Base-by-base conservation (phyloP, 78 protist genomes). In the Tieghemostelium lacteum region DNA sequence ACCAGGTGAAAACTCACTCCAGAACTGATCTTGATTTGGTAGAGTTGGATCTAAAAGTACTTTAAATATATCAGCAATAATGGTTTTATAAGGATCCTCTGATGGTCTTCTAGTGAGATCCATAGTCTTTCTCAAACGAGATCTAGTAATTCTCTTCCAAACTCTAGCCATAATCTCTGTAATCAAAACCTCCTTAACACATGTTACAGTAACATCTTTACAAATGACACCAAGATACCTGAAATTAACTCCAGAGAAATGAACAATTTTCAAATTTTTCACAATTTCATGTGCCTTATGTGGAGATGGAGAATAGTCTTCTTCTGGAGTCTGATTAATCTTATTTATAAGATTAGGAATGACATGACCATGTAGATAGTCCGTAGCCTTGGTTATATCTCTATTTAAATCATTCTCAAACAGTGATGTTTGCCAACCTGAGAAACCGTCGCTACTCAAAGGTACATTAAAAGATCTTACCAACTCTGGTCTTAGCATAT, bases 151-250 rank as follows among this genome's bases (percentile, higher is more conserved):
- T 22, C 49, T 52, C 52, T 86, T 86, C 85, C 85, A 75, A 19
- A 69, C 78, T 37, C 92, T 40, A 26, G 83, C 83, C 10, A 63
- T 20, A 5, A 86, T 22, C 26, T 86, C 92, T 24, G 75, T 67
- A 33, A 70, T 55, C 14, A 86, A 60, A 12, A 71, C 1, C 14
- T 45, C 28, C 40, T 39, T 37, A 26, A 86, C 24, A 26, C 6
- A 22, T 26, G 57, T 1, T 45, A 71, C 24, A 26, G 24, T 69
- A 12, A 54, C 19, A 50, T 45, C 39, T 28, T 55, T 45, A 61
- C 87, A 64, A 22, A 86, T 17, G 1, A 72, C 19, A 10, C 92
- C 92, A 54, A 86, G 67, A 61, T 75, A 86, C 28, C 92, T 55
- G 17, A 74, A 10, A 55, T 86, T 86, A 39, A 86, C 61, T 22